A percentile compares a stretch with the other conserved stretches of the same genome.
Evolutionary conservation across 257 asterid genomes (phyloP).

Genomic region (Coffea eugenioides): DNA sequence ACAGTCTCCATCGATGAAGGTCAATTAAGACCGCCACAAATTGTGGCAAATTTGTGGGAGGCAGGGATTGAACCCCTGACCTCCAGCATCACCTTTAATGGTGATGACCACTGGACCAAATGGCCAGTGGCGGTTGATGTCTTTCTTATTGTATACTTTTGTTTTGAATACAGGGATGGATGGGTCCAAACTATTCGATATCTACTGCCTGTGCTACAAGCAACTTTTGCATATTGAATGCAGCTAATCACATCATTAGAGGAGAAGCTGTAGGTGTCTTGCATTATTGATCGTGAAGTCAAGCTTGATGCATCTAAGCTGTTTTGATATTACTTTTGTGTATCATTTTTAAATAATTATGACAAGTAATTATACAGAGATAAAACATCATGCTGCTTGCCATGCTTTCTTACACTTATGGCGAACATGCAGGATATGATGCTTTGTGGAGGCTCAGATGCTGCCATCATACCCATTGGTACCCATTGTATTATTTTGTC

Average conservation of each 20-base stretch:
- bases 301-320: conserved; percentile 4
- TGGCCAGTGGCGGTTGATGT: too few species aligned
- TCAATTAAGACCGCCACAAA: too few species aligned
- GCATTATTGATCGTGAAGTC: conserved; percentile 24
- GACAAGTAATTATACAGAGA: neutral
- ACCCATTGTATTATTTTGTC: conserved; percentile 16
- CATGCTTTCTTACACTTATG: conserved; percentile 19
- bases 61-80: too few species aligned
- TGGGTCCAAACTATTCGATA: conserved; percentile 98
- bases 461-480: conserved; percentile 93
- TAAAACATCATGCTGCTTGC: neutral
- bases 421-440: conserved; percentile 74
- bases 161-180: conserved; percentile 75
- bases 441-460: conserved; percentile 99
- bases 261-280: conserved; percentile 89
- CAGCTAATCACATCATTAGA: conserved; percentile 93
- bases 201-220: conserved; percentile 98
- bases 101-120: too few species aligned
- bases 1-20: too few species aligned
- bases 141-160: conserved; percentile 25
- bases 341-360: neutral
- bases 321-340: neutral
- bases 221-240: conserved; percentile 91
- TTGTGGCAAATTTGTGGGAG: too few species aligned
- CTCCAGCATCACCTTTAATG: too few species aligned